Conservation (phyloP, 1,284 basidiomycete genomes). For the Sanghuangporus sanghuang region DNA sequence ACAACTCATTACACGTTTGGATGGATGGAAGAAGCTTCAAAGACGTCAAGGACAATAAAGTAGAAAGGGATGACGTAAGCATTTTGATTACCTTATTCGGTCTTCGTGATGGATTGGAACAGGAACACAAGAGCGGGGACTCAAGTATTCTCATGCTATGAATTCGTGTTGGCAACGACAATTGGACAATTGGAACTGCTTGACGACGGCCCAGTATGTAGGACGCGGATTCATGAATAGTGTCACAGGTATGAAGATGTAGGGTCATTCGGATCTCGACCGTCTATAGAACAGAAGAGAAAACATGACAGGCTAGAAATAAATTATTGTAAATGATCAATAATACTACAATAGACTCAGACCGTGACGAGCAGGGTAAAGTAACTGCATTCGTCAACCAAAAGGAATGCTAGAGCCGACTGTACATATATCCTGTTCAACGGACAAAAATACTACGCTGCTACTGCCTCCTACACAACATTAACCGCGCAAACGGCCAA, state of each 20-base stretch:
- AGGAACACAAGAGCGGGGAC: not conserved
- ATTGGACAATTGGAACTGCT: not conserved
- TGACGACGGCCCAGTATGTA: not conserved
- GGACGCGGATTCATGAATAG: not conserved
- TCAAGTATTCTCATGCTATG: not conserved
- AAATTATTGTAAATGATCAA: not conserved
- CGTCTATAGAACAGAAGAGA: too few relatives aligned
- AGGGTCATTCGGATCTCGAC: too few relatives aligned
- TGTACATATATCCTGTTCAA: not conserved
- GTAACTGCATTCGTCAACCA: not conserved
- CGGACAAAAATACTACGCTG: too few relatives aligned
- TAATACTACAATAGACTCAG: not conserved
- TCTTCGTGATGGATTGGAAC: too few relatives aligned
- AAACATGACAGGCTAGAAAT: not conserved
- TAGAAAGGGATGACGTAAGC: not conserved
- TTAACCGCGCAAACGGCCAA: not conserved
- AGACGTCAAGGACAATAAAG: constrained; percentile 8
- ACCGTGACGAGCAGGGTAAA: not conserved
- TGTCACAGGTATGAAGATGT: too few relatives aligned
- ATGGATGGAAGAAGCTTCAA: too few relatives aligned
- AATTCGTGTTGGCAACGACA: not conserved
- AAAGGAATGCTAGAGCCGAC: not conserved
- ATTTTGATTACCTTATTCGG: not conserved
- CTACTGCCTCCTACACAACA: not conserved
- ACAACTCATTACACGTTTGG: not conserved